Evolutionary conservation across 768 basidiomycete genomes (phyloP), one percentile per base, ranked within the genome.

Genomic region (Terana coerulea): DNA sequence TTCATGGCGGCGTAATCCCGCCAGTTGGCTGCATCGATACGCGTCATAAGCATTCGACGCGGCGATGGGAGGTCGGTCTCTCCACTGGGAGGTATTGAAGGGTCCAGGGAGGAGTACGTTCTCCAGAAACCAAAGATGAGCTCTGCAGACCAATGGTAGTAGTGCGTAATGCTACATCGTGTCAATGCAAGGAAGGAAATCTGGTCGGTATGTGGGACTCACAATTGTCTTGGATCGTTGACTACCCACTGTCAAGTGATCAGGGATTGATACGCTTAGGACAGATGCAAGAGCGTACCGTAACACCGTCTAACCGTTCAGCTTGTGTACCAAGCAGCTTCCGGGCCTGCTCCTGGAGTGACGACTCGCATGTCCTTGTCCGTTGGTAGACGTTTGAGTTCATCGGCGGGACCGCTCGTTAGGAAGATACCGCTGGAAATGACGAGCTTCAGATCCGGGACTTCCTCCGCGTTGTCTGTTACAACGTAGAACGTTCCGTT

Each of bases 71-170:
- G 83, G 5, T 73, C 67, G 1, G 91, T 89, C 41, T 78, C 77
- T 7, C 91, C 92, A 39, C 75, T 69, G 0, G 78, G 57, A 2
- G 81, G 68, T 46, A 95, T 92, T 19, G 67, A 68, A 1, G 80
- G 78, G 64, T 94, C 91, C 10, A 95, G 72, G 2, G 89, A 83
- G 29, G 91, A 79, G 66, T 95, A 95, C 0, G 92, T 84, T 7
- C 91, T 79, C 94, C 94, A 95, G 59, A 95, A 80, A 34, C 94
- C 94, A 57, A 91, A 91, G 72, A 89, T 86, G 17, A 94, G 79
- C 63, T 98, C 94, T 3, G 94, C 93, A 28, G 87, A 81, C 81
- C 89, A 94, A 62, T 98, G 93, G 65, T 93, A 95, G 65, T 95
- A 95, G 67, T 95, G 93, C 1, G 87, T 88, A 50, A 95, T 78